Conservation (phyloP, 345 rosid genomes). For the Eucalyptus curtisii region DNA sequence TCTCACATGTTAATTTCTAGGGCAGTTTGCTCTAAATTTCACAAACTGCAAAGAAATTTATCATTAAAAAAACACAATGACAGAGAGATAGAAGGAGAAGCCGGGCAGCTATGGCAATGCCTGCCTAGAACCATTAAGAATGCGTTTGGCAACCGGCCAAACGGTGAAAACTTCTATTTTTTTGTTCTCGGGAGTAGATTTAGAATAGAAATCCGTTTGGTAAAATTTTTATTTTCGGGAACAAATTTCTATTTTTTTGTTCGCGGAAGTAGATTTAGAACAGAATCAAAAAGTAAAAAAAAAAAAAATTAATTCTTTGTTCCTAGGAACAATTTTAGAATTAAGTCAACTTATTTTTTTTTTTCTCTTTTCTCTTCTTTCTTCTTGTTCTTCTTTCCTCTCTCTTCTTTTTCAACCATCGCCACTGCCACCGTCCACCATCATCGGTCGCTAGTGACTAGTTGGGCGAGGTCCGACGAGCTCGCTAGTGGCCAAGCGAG, state of each 20-base stretch:
- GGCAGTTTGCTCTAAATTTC: background rate
- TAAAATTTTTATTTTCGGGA: rapidly evolving
- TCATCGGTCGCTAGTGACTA: rapidly evolving
- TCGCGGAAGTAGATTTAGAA: rapidly evolving
- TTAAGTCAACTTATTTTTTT: no score
- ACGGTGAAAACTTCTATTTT: rapidly evolving
- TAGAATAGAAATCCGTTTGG: rapidly evolving
- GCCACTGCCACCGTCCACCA: rapidly evolving
- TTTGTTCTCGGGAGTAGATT: no score
- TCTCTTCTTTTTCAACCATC: rapidly evolving
- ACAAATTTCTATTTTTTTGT: no score
- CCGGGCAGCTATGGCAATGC: background rate
- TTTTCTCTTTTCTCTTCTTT: no score
- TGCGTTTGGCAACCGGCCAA: no score
- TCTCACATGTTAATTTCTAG: background rate
- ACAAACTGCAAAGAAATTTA: background rate
- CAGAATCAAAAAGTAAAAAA: rapidly evolving
- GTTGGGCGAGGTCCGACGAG: rapidly evolving
- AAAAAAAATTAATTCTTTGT: rapidly evolving
- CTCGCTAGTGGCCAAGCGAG: rapidly evolving
- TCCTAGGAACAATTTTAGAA: rapidly evolving
- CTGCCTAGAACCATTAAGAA: background rate
- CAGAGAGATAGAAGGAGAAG: background rate
- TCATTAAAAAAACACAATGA: no score
- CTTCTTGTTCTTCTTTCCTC: no score